Conservation (phyloP, 2,329 filamentous ascomycete genomes). For the Xylariomycetidae sp. region DNA sequence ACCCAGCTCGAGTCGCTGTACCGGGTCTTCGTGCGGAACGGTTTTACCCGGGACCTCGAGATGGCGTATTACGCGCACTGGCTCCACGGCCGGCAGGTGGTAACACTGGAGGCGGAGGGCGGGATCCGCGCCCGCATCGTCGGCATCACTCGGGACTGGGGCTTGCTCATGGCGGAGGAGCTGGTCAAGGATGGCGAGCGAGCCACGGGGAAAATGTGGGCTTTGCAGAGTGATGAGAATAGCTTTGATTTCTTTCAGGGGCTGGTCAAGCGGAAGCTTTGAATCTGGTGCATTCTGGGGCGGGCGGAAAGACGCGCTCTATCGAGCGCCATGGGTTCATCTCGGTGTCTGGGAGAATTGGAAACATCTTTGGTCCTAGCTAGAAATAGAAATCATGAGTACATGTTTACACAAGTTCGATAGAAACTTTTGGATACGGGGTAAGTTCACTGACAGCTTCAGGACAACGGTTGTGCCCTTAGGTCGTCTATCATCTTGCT, state of each 20-base stretch:
- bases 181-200: conserved; percentile 67
- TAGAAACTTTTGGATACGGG: too few species aligned
- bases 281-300: too few species aligned
- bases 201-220: conserved; percentile 72
- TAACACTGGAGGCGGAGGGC: conserved; percentile 75
- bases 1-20: conserved; percentile 76
- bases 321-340: too few species aligned
- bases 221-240: conserved; percentile 92
- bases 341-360: too few species aligned
- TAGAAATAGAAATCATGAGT: too few species aligned
- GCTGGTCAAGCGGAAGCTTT: conserved; percentile 74
- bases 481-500: too few species aligned
- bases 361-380: too few species aligned
- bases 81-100: conserved; percentile 72
- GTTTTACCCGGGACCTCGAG: conserved; percentile 72
- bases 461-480: too few species aligned
- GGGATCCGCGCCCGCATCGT: conserved; percentile 71
- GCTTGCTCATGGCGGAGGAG: conserved; percentile 80
- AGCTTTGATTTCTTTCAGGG: conserved; percentile 98
- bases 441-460: too few species aligned
- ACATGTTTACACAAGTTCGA: too few species aligned
- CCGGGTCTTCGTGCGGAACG: conserved; percentile 64
- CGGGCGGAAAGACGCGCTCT: too few species aligned
- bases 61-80: conserved; percentile 74
- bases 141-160: conserved; percentile 90